Evolutionary conservation across 495 filamentous ascomycete genomes (phyloP).

Genomic region (Penicillium silybi): DNA sequence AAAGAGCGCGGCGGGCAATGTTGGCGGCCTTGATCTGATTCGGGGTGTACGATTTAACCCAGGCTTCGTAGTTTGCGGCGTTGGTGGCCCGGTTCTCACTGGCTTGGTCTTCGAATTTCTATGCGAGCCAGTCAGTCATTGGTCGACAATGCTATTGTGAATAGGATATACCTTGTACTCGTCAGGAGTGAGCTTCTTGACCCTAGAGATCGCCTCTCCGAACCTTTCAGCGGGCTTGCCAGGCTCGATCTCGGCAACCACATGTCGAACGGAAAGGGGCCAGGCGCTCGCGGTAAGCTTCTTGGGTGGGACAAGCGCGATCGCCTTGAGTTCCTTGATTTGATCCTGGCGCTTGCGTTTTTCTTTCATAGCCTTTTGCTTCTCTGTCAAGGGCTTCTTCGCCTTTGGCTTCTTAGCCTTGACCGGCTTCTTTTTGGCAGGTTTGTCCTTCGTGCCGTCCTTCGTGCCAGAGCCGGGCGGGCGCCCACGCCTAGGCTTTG

Average conservation of each 20-base stretch:
- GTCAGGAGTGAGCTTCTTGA: conserved; percentile 20
- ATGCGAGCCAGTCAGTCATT: conserved; percentile 10
- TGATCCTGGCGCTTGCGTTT: conserved; percentile 11
- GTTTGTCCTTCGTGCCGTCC: conserved; percentile 4
- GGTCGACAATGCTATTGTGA: background rate
- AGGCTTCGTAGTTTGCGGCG: conserved; percentile 46
- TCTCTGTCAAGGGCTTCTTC: conserved; percentile 22
- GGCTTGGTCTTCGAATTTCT: conserved; percentile 50
- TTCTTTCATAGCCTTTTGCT: conserved; percentile 27
- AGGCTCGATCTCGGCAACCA: conserved; percentile 10
- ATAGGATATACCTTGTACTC: conserved; percentile 29
- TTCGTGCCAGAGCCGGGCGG: background rate
- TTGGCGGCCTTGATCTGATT: conserved; percentile 60
- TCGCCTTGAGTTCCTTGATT: conserved; percentile 29
- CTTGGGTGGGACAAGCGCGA: conserved; percentile 33
- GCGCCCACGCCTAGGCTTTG: conserved; percentile 7
- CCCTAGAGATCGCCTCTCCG: conserved; percentile 1
- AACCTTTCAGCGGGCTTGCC: background rate
- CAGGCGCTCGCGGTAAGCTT: conserved; percentile 10
- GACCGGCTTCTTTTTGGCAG: conserved; percentile 15
- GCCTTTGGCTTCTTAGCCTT: conserved; percentile 20
- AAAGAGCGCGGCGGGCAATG: conserved; percentile 52
- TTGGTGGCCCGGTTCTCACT: conserved; percentile 45
- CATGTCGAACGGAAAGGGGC: conserved; percentile 22
- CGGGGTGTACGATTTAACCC: conserved; percentile 56